phyloP scores from a whole-genome alignment of 495 filamentous ascomycete species.

The Aspergillus sclerotiicarbonarius region DNA sequence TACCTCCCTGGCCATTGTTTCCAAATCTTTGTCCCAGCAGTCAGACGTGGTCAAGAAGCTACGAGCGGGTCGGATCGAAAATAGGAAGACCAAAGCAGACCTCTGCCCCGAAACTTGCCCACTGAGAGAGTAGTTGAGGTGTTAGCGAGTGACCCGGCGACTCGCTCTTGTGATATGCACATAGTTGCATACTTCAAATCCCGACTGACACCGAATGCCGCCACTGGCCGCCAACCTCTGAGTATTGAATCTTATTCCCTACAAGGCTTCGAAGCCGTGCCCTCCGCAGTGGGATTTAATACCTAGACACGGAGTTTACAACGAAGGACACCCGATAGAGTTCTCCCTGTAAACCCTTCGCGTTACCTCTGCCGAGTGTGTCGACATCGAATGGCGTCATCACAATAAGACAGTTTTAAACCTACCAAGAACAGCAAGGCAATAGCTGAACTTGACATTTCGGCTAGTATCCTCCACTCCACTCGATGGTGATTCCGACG shows the following conservation, averaged over 20 bases:
- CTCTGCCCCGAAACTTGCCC: background rate
- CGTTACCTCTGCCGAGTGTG: background rate
- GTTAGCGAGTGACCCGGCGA: background rate
- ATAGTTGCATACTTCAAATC: background rate
- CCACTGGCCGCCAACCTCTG: background rate
- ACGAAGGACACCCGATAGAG: background rate
- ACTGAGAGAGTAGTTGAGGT: background rate
- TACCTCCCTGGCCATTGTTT: background rate
- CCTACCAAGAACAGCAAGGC: background rate
- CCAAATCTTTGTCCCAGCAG: background rate
- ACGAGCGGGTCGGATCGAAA: conserved; percentile 1
- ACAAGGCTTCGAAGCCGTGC: background rate
- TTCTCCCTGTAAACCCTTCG: background rate
- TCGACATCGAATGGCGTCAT: background rate
- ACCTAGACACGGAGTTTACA: background rate
- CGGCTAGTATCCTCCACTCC: background rate
- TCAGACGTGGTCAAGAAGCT: background rate
- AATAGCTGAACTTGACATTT: background rate
- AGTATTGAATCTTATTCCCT: background rate
- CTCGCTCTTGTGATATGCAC: background rate
- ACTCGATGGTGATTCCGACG: background rate
- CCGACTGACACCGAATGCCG: background rate
- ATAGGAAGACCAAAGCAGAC: background rate
- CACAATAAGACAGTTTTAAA: background rate
- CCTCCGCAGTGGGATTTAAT: background rate